phyloP scores from a whole-genome alignment of 495 filamentous ascomycete species.

The Halenospora varia region DNA sequence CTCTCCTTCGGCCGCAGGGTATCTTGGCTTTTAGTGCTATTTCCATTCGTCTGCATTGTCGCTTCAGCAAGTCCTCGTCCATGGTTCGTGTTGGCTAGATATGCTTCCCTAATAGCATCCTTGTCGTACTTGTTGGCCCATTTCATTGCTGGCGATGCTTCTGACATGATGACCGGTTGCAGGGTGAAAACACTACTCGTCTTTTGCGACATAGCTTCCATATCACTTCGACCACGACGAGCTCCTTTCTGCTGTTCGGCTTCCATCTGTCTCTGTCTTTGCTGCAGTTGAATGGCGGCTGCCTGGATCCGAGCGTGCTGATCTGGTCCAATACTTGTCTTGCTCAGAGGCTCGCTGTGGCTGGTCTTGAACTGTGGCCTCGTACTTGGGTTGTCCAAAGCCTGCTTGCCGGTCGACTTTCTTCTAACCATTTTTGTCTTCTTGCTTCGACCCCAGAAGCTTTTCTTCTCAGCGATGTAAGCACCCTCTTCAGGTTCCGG shows the following conservation, averaged over 20 bases:
- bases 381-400: constrained; percentile 28
- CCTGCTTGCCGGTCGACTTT: constrained; percentile 54
- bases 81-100: constrained; percentile 66
- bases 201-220: constrained; percentile 59
- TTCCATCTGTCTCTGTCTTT: constrained; percentile 59
- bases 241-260: constrained; percentile 31
- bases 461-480: constrained; percentile 91
- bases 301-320: constrained; percentile 90
- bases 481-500: constrained; percentile 78
- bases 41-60: constrained; percentile 29
- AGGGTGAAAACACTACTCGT: constrained; percentile 91
- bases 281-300: constrained; percentile 77
- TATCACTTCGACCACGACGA: constrained; percentile 47
- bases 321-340: constrained; percentile 84
- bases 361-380: constrained; percentile 11
- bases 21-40: constrained; percentile 20
- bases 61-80: constrained; percentile 52
- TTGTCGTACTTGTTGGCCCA: constrained; percentile 92
- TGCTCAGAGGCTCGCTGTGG: constrained; percentile 60
- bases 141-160: constrained; percentile 90
- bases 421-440: constrained; percentile 62
- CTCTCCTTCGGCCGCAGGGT: constrained; percentile 20
- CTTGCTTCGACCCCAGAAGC: constrained; percentile 79
- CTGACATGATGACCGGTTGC: constrained; percentile 78
- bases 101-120: constrained; percentile 73